A percentile compares a stretch with the other conserved stretches of the same genome.
phyloP scores from a whole-genome alignment of 148 eudicot genomes.

The Cornus controversa region DNA sequence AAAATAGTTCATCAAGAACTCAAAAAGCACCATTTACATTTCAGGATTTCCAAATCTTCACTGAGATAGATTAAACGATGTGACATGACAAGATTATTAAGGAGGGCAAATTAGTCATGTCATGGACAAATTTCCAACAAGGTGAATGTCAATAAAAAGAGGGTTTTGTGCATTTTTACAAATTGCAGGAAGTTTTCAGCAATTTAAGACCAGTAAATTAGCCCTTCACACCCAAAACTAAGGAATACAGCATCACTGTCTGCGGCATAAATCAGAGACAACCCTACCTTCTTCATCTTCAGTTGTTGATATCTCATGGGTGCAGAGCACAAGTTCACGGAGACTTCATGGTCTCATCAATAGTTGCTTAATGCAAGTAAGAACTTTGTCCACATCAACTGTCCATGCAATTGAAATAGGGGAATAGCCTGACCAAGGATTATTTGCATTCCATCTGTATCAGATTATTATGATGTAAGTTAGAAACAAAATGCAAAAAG shows the following conservation, averaged over 20 bases:
- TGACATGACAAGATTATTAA: not conserved
- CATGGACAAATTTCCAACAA: not conserved
- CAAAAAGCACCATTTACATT: too few species aligned
- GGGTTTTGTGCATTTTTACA: not conserved
- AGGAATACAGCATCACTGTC: not conserved
- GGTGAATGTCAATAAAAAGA: not conserved
- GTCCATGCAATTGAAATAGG: constrained; percentile 93
- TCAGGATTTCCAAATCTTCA: too few species aligned
- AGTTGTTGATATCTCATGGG: not conserved
- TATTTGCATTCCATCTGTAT: constrained; percentile 78
- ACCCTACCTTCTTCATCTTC: constrained; percentile 10
- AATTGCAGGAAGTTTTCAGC: too few species aligned
- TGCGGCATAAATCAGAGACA: not conserved
- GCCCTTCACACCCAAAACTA: not conserved
- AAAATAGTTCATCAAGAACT: too few species aligned
- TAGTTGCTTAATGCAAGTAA: constrained; percentile 51
- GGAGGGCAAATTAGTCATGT: not conserved
- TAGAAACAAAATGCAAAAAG: not conserved
- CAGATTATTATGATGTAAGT: not conserved
- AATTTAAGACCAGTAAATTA: not conserved
- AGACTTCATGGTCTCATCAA: constrained; percentile 57
- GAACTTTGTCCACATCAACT: constrained; percentile 66
- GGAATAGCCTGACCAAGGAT: constrained; percentile 83
- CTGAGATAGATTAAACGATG: not conserved
- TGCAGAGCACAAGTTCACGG: not conserved